Base-by-base conservation (phyloP, 2,329 filamentous ascomycete genomes). In the Macrophomina tecta region DNA sequence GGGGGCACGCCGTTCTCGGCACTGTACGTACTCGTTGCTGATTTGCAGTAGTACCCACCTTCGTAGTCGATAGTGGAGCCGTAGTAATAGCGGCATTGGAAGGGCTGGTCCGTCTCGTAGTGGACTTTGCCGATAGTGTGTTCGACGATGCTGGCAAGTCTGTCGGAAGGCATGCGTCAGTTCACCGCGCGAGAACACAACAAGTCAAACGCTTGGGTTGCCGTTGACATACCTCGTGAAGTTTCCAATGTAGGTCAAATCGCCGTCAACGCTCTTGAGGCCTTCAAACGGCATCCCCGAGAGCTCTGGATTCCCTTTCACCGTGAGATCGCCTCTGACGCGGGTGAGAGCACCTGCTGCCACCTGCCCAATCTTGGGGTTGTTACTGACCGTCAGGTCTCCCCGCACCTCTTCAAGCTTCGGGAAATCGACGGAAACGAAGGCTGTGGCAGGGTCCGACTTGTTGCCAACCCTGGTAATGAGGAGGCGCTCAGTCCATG, bases 21-120 rank as follows among this genome's bases (percentile, higher is more conserved):
- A n/a, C 6, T 28, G 16, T 12, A 62, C 5, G 42, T 28, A 2
- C 11, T 36, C 3, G 42, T 23, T 7, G 58, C 58, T 5, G 45
- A 62, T 12, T 38, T 49, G 32, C 58, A 62, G 32, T 34, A 49
- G 45, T 40, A 62, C n/a, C 58, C 58, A 32, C 58, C 58, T 40
- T 62, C 32, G 45, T 62, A 62, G 32, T 11, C 11, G 11, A 16
- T 38, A 9, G n/a, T 23, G 9, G 58, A 62, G 4, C 42, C 58
- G 16, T 36, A 48, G 45, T 62, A 12, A 5, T 6, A 32, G 40
- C 40, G n/a, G 32, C 58, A 62, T n/a, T 23, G 11, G 58, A 62
- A 62, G n/a, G 23, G 14, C 4, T 38, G 12, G 18, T 58, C 28
- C 16, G 42, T 56, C 30, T 48, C 30, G 32, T 65, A 58, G 40